A percentile compares a stretch with the other conserved stretches of the same genome.
phyloP scores from a whole-genome alignment of 176 grass and related monocot genomes.

The Stipa capillata region DNA sequence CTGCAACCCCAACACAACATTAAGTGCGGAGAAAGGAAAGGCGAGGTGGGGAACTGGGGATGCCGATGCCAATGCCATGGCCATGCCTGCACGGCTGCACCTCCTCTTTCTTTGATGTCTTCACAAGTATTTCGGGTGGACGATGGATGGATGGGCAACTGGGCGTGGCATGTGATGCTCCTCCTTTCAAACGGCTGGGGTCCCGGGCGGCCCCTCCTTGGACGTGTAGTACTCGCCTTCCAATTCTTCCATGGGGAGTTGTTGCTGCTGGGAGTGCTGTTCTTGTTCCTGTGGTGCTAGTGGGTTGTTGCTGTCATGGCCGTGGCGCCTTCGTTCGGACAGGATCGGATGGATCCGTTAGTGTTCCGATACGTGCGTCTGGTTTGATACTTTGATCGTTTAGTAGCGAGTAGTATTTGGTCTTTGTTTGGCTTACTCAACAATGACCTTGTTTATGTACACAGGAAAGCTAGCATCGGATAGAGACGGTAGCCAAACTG shows the following conservation, averaged over 20 bases:
- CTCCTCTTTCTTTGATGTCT: not conserved
- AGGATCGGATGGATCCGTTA: not conserved
- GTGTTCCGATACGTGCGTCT: not conserved
- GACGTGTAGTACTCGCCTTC: no score
- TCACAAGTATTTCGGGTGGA: not conserved
- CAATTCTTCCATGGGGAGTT: not conserved
- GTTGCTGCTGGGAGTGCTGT: not conserved
- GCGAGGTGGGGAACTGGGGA: not conserved
- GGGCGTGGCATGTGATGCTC: conserved; percentile 15
- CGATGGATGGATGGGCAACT: not conserved
- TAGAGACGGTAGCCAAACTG: conserved; percentile 15
- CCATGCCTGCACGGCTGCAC: not conserved
- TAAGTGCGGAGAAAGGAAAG: conserved; percentile 34
- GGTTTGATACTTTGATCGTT: not conserved
- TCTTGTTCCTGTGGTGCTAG: not conserved
- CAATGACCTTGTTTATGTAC: not conserved
- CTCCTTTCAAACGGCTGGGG: not conserved
- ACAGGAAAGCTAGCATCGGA: not conserved
- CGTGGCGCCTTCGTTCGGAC: not conserved
- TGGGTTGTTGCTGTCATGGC: conserved; percentile 26
- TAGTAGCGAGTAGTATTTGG: not conserved
- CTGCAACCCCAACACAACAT: conserved; percentile 11
- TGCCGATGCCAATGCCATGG: not conserved
- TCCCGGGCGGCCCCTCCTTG: not conserved
- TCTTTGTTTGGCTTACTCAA: conserved; percentile 12